Evolutionary conservation across 768 basidiomycete genomes (phyloP).

Genomic region (Rhodosporidiobolus sp.): DNA sequence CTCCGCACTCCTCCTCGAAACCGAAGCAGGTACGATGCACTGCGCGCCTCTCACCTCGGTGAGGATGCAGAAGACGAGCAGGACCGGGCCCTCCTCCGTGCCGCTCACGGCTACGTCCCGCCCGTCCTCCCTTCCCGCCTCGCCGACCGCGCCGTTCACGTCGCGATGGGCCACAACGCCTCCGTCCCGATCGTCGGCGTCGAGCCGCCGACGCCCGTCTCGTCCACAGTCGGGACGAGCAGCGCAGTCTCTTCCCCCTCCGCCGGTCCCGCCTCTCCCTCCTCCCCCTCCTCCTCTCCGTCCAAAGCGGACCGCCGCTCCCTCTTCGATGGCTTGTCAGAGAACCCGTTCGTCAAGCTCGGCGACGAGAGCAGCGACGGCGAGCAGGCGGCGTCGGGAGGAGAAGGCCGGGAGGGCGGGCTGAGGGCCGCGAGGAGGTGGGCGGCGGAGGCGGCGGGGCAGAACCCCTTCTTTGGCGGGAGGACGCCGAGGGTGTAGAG

Average conservation of each 20-base stretch:
- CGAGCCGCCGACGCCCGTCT: not conserved
- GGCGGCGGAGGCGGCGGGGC: not conserved
- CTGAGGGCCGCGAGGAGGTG: not conserved
- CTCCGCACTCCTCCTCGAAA: too few relatives aligned
- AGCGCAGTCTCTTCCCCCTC: too few relatives aligned
- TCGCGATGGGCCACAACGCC: not conserved
- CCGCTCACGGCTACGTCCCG: not conserved
- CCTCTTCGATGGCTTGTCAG: not conserved
- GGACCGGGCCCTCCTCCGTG: not conserved
- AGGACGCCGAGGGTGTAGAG: not conserved
- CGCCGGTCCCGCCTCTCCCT: too few relatives aligned
- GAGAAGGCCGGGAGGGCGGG: not conserved
- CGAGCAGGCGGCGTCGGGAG: not conserved
- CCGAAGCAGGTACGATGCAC: too few relatives aligned
- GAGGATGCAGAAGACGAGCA: too few relatives aligned
- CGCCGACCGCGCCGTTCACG: not conserved
- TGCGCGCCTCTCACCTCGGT: too few relatives aligned
- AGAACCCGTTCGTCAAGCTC: not conserved
- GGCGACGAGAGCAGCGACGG: slow-evolving; percentile 4
- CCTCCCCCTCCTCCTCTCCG: too few relatives aligned
- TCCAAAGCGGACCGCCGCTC: too few relatives aligned
- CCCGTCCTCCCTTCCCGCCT: not conserved
- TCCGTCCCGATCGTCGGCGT: not conserved
- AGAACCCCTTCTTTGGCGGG: slow-evolving; percentile 4
- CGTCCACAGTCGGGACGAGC: too few relatives aligned